Evolutionary conservation across 1,284 basidiomycete genomes (phyloP).

Genomic region (Trametes sp.): DNA sequence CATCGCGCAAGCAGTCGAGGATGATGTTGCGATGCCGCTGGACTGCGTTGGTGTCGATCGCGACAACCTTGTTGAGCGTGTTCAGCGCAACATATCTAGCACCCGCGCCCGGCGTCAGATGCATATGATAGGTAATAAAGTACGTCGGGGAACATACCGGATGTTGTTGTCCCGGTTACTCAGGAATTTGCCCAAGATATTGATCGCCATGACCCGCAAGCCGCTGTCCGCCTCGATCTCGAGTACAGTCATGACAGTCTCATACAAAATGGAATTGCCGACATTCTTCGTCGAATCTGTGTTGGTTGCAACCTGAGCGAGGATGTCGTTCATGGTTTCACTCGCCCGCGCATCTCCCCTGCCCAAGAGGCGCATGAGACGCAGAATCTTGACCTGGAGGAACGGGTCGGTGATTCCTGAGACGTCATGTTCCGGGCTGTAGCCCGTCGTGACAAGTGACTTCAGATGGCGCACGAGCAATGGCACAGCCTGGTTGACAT

Average conservation of each 20-base stretch:
- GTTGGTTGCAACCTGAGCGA: conserved; percentile 99
- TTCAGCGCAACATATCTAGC: conserved; percentile 95
- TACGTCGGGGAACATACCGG: too few species aligned
- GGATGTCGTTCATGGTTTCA: conserved; percentile 98
- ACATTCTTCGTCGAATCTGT: conserved; percentile 99
- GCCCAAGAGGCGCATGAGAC: conserved; percentile 90
- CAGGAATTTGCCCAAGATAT: conserved; percentile 98
- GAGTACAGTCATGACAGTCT: conserved; percentile 96
- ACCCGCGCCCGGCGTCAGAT: not conserved
- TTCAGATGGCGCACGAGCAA: conserved; percentile 96
- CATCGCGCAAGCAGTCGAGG: conserved; percentile 96
- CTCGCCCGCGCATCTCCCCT: conserved; percentile 87
- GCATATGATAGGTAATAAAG: too few species aligned
- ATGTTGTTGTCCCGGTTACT: conserved; percentile 99
- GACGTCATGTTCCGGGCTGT: conserved; percentile 99
- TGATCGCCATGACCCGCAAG: conserved; percentile 98
- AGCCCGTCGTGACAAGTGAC: conserved; percentile 94
- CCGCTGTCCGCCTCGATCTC: conserved; percentile 98
- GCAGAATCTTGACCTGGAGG: conserved; percentile 96
- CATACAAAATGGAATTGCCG: conserved; percentile 97
- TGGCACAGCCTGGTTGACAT: conserved; percentile 82
- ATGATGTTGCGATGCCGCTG: conserved; percentile 98
- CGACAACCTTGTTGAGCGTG: conserved; percentile 98
- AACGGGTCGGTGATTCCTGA: conserved; percentile 99
- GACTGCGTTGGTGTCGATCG: conserved; percentile 98